Evolutionary conservation across 2,329 filamentous ascomycete genomes (phyloP).

Genomic region (Ceratocystis albifundus): DNA sequence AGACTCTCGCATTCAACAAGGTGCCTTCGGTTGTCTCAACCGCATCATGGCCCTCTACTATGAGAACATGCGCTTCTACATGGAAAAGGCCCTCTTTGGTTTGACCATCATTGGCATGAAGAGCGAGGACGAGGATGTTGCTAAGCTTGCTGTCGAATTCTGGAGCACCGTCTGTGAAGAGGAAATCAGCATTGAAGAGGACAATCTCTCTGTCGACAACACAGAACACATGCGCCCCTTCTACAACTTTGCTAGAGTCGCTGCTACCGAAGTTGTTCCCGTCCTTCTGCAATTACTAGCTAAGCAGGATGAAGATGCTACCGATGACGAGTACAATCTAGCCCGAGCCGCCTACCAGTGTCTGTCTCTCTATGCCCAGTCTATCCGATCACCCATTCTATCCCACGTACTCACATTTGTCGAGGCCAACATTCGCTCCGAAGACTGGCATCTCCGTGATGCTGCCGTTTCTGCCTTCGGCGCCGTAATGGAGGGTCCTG

Average conservation of each 20-base stretch:
- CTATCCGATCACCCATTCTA: constrained; percentile 74
- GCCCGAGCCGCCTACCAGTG: constrained; percentile 94
- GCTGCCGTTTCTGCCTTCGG: constrained; percentile 95
- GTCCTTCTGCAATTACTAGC: constrained; percentile 80
- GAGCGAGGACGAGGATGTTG: constrained; percentile 91
- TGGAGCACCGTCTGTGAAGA: constrained; percentile 99
- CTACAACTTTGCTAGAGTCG: constrained; percentile 91
- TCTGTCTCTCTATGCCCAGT: constrained; percentile 87
- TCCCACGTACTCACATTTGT: constrained; percentile 81
- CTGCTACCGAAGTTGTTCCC: constrained; percentile 86
- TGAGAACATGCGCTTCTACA: constrained; percentile 99
- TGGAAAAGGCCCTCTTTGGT: constrained; percentile 98
- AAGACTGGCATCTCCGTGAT: constrained; percentile 92
- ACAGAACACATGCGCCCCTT: constrained; percentile 78
- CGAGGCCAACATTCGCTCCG: constrained; percentile 74
- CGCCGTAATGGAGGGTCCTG: constrained; percentile 96
- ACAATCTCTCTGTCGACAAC: constrained; percentile 63
- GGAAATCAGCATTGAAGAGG: constrained; percentile 94
- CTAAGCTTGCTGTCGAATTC: constrained; percentile 96
- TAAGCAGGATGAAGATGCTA: constrained; percentile 94
- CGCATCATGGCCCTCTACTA: constrained; percentile 98
- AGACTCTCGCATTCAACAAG: constrained; percentile 84
- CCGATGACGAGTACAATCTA: constrained; percentile 95
- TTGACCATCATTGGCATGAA: constrained; percentile 98
- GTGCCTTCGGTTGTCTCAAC: constrained; percentile 93